Base-by-base conservation (phyloP, 179 eudicot species). In the Drosera spatulata region DNA sequence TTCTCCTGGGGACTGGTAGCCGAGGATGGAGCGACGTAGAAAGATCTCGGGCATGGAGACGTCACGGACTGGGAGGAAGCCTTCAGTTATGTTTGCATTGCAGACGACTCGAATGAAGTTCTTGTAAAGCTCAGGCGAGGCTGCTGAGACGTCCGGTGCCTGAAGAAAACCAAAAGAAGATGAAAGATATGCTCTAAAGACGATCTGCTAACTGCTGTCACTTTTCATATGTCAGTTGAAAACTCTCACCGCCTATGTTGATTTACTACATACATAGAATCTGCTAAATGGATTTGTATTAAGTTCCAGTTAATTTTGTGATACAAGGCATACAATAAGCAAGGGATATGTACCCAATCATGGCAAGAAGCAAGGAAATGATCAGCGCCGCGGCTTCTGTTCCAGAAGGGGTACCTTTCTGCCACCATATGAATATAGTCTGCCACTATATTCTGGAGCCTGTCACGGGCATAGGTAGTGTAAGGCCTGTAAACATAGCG, bases 361-460 rank as follows among this genome's bases (percentile, higher is more conserved):
- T 89, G 91, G 66, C 96, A 88, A 61, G 83, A 88, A 71, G 80
- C 88, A 12, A 86, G 66, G 59, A 86, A 86, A 65, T 86, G 91
- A 80, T 86, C 95, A 2, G 88, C 76, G 62, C 95, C 95, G 22
- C 65, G 68, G 38, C 76, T 77, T 71, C 82, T 65, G 66, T 86
- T 86, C 91, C 86, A 89, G 63, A 80, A 84, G 38, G 50, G 80
- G 65, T 89, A 81, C 60, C 77, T 81, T 53, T 10, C 75, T 57
- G 71, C 79, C 58, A 90, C 71, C 41, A 66, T 38, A 13, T 70
- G 64, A 14, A 78, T 73, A 65, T 87, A 85, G 43, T 82, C 68
- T 63, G 59, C 69, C 66, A 90, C 71, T 72, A 74, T 73, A 7
- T 66, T 68, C 59, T 73, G 33, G 33, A 22, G 33, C 33, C 33